phyloP scores from a whole-genome alignment of 192 early-diverging fungal genomes.

The Pilobolus umbonatus region DNA sequence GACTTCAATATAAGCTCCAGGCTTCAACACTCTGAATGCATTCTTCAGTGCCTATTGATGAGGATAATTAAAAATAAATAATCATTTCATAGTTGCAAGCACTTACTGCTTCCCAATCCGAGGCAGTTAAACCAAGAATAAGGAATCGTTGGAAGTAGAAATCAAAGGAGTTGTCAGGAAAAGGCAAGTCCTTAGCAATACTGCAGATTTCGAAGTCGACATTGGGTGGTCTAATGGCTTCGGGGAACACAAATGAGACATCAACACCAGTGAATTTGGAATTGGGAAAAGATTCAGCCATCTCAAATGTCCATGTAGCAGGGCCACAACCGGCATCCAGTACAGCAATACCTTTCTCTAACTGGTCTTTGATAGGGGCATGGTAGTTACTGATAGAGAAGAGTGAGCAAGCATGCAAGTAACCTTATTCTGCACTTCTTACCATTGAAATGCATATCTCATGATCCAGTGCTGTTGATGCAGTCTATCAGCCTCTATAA shows the following conservation, averaged over 20 bases:
- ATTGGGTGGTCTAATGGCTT: conserved; percentile 27
- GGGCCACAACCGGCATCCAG: conserved; percentile 33
- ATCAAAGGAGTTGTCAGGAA: conserved; percentile 17
- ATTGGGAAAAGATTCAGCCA: conserved; percentile 44
- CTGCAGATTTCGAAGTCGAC: conserved; percentile 16
- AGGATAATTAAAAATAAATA: no score
- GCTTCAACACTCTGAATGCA: conserved; percentile 22
- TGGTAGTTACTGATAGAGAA: conserved; percentile 23
- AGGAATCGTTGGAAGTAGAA: conserved; percentile 12
- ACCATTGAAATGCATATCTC: conserved; percentile 17
- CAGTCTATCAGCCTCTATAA: conserved; percentile 11
- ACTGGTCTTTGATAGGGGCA: conserved; percentile 17
- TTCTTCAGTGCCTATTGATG: conserved; percentile 22
- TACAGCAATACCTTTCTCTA: conserved; percentile 26
- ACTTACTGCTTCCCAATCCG: conserved; percentile 16
- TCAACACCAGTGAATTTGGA: conserved; percentile 48
- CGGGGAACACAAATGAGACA: conserved; percentile 35
- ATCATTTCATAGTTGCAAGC: no score
- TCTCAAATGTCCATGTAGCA: conserved; percentile 40
- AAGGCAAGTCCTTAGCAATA: conserved; percentile 20
- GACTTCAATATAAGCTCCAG: conserved; percentile 33
- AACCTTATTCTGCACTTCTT: neutral
- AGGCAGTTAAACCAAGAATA: neutral
- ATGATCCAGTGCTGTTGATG: conserved; percentile 28
- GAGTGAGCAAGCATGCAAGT: neutral